Conservation (phyloP, 148 eudicot genomes). For the Bassia scoparia region DNA sequence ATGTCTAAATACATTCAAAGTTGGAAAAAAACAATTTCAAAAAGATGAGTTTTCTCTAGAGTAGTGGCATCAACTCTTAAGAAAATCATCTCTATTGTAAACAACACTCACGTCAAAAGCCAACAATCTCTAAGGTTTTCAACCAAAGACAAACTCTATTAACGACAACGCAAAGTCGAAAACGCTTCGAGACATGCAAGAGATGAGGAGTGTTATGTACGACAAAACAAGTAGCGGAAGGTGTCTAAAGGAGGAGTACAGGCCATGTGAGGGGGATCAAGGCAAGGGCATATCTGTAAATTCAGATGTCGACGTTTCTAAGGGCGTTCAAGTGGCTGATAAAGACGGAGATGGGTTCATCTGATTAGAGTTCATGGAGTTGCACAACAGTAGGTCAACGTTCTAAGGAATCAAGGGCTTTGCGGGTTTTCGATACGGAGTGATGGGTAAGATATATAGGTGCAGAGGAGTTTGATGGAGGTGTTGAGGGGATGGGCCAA, state of each 20-base stretch:
- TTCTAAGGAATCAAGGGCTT: slow-evolving; percentile 40
- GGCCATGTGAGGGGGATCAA: slow-evolving; percentile 30
- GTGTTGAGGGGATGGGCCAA: slow-evolving; percentile 57
- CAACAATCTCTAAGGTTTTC: slow-evolving; percentile 4
- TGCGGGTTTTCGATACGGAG: slow-evolving; percentile 52
- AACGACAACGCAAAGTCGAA: no score
- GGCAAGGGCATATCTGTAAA: slow-evolving; percentile 3
- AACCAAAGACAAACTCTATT: background rate
- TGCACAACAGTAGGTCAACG: slow-evolving; percentile 43
- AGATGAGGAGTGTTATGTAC: slow-evolving; percentile 48
- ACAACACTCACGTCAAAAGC: background rate
- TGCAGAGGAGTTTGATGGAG: slow-evolving; percentile 45
- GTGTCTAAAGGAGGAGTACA: slow-evolving; percentile 55
- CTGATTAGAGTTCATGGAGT: slow-evolving; percentile 55
- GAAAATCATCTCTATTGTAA: slow-evolving; percentile 25
- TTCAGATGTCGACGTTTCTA: slow-evolving; percentile 26
- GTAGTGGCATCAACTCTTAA: slow-evolving; percentile 24
- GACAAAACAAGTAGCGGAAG: slow-evolving; percentile 63
- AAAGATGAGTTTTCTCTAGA: slow-evolving; percentile 32
- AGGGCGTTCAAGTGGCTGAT: slow-evolving; percentile 46
- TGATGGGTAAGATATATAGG: slow-evolving; percentile 59
- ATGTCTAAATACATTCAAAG: background rate
- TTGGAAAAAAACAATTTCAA: background rate
- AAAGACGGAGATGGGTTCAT: slow-evolving; percentile 51
- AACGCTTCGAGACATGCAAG: slow-evolving; percentile 35